Percentiles rank a stretch among this genome's conserved stretches.
Evolutionary conservation across 2,329 filamentous ascomycete genomes (phyloP).

Genomic region (Meredithiella fracta): DNA sequence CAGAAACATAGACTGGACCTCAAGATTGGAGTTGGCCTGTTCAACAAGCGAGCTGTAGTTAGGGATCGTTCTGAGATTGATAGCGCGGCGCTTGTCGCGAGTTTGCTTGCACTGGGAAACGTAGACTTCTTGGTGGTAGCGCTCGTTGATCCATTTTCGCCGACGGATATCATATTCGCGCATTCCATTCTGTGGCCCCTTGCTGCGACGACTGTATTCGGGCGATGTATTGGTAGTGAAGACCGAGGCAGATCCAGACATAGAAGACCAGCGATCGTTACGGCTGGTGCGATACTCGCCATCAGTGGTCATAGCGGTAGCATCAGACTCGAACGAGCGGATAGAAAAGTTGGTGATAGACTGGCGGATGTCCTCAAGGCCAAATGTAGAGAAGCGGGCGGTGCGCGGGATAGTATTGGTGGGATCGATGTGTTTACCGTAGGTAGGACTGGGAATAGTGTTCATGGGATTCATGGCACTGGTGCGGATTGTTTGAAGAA

Average conservation of each 20-base stretch:
- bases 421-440: not conserved
- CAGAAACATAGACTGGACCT: conserved; percentile 13
- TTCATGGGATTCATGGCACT: conserved; percentile 7
- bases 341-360: conserved; percentile 15
- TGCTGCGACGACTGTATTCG: conserved; percentile 1
- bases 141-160: conserved; percentile 9
- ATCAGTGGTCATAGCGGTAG: conserved; percentile 1
- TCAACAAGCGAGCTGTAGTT: conserved; percentile 7
- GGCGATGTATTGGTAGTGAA: not conserved
- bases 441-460: conserved; percentile 7
- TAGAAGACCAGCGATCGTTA: conserved; percentile 9
- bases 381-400: conserved; percentile 9
- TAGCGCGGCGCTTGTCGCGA: conserved; percentile 3
- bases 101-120: conserved; percentile 5
- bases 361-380: conserved; percentile 15
- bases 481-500: conserved; percentile 10
- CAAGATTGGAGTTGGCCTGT: conserved; percentile 7
- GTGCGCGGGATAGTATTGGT: conserved; percentile 8
- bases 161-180: conserved; percentile 8
- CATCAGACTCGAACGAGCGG: conserved; percentile 11
- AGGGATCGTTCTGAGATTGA: not conserved
- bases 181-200: not conserved
- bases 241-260: conserved; percentile 7
- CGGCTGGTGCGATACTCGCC: conserved; percentile 10
- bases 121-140: conserved; percentile 11